Evolutionary conservation across 495 filamentous ascomycete genomes (phyloP), one percentile per base, ranked within the genome.

Genomic region (Coniosporium apollinis): DNA sequence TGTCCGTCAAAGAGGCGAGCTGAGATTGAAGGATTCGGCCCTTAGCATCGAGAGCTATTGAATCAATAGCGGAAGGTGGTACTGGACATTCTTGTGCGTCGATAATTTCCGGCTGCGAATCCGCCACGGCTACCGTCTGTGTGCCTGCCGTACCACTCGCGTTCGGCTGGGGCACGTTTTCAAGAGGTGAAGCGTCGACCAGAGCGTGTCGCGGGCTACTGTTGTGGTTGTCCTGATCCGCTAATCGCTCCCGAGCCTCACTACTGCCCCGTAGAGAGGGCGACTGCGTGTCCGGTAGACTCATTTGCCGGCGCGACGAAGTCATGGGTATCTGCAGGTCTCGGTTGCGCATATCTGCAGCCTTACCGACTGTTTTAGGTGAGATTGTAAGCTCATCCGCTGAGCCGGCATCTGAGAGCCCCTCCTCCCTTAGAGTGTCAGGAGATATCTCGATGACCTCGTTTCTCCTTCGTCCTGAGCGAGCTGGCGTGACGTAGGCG

Each of bases 81-180:
- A 16, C 10, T 1, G 18, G 30, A 1, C n/a, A n/a, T 8, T 32
- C 8, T 19, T 32, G 30, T 32, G 30, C 18, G 8, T 17, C 3
- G 17, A 16, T 8, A 14, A 20, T 31, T 11, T 43, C 35, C 11
- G 49, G 51, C 33, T 59, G 56, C 11, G 56, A 59, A 30, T 59
- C 50, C 22, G 52, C 48, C 10, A 59, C 37, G 2, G 47, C 45
- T 5, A 48, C 45, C 2, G 30, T 38, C 22, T 55, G 49, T 8
- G 46, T 52, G 26, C 43, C 47, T 28, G 21, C 21, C 24, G 24
- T 26, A 13, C n/a, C n/a, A n/a, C n/a, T n/a, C n/a, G n/a, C n/a
- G n/a, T n/a, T n/a, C n/a, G n/a, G n/a, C n/a, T n/a, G n/a, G n/a
- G n/a, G n/a, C n/a, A n/a, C n/a, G n/a, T n/a, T n/a, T n/a, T n/a